These are phyloP conservation scores for Suillus tomentosus DNA, from an alignment of 768 basidiomycete species.

Conservation along the genomic window DNA sequence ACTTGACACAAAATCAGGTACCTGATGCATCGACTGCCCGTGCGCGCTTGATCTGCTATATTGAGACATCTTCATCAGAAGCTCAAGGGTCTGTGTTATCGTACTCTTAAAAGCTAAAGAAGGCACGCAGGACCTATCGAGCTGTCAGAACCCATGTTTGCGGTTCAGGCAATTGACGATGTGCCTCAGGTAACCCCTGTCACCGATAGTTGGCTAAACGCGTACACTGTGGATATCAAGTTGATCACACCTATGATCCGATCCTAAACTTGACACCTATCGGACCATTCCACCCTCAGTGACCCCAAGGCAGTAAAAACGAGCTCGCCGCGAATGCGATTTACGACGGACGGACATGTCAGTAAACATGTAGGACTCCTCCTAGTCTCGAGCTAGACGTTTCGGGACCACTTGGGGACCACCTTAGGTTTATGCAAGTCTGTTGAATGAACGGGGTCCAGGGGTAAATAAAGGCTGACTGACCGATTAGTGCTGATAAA, in stretches of 20 bases:
- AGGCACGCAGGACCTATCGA: slow-evolving; percentile 79
- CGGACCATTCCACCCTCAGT: background rate
- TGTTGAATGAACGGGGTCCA: slow-evolving; percentile 53
- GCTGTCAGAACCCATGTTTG: slow-evolving; percentile 69
- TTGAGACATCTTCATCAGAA: background rate
- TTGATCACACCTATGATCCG: background rate
- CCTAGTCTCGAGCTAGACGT: background rate
- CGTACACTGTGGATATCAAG: background rate
- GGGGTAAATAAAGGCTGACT: slow-evolving; percentile 36
- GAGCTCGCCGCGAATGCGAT: slow-evolving; percentile 20
- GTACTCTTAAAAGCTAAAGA: slow-evolving; percentile 36
- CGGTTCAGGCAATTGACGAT: slow-evolving; percentile 43
- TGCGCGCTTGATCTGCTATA: slow-evolving; percentile 4
- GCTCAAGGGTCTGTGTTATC: background rate
- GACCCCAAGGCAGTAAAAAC: slow-evolving; percentile 16
- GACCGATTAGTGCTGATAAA: slow-evolving; percentile 52
- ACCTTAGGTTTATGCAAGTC: slow-evolving; percentile 30
- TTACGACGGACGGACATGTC: background rate
- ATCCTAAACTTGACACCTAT: background rate
- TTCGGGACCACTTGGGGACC: background rate
- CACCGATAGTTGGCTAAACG: background rate
- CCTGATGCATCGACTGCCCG: slow-evolving; percentile 57
- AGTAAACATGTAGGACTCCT: background rate
- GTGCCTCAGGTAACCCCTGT: background rate
- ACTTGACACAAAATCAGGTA: slow-evolving; percentile 65